phyloP scores from a whole-genome alignment of 2,329 filamentous ascomycete species.

The Iodosphaeria phyllophila region DNA sequence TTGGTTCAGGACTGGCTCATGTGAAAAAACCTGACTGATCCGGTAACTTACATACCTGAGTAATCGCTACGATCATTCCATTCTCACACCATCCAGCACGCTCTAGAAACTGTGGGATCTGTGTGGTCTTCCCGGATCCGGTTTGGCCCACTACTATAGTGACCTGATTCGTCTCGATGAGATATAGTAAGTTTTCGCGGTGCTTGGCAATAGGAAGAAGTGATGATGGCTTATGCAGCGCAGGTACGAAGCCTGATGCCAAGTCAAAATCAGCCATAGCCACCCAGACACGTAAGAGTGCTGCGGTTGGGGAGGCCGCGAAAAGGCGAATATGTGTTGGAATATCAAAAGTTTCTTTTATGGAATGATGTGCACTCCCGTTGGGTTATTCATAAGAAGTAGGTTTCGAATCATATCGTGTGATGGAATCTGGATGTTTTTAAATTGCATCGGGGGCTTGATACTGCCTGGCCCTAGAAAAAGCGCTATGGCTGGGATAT shows the following conservation, averaged over 20 bases:
- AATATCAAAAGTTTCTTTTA: too few relatives aligned
- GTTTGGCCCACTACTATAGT: conserved; percentile 88
- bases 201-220: conserved; percentile 79
- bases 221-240: conserved; percentile 68
- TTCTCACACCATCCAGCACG: conserved; percentile 75
- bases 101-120: conserved; percentile 82
- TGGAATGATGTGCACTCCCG: too few relatives aligned
- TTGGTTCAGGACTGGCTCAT: conserved; percentile 4
- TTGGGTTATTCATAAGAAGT: too few relatives aligned
- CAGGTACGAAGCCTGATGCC: conserved; percentile 48
- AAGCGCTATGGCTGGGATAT: too few relatives aligned
- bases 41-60: conserved; percentile 46
- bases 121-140: conserved; percentile 88
- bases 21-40: background rate
- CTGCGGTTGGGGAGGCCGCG: too few relatives aligned
- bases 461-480: too few relatives aligned
- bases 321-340: too few relatives aligned
- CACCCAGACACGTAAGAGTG: too few relatives aligned
- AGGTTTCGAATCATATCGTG: too few relatives aligned
- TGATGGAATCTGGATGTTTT: too few relatives aligned
- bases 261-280: conserved; percentile 38
- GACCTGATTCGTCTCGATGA: conserved; percentile 67
- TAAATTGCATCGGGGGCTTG: too few relatives aligned
- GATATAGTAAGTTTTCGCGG: conserved; percentile 60
- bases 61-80: conserved; percentile 71